phyloP scores from a whole-genome alignment of 805 yeast species.

The Wickerhamiella alocasiicola region DNA sequence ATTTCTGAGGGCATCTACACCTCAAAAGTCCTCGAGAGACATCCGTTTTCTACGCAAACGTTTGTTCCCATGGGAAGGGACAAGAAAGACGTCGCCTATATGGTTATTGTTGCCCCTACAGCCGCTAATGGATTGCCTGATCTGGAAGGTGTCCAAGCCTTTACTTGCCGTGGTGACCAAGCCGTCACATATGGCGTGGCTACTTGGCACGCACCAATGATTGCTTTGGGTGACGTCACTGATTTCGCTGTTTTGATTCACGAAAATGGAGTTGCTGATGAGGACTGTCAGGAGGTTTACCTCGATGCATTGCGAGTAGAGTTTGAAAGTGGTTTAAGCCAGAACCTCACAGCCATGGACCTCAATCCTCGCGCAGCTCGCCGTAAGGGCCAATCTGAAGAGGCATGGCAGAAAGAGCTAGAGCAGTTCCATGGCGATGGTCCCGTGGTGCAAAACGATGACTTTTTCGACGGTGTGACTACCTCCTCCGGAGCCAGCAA shows the following conservation, averaged over 20 bases:
- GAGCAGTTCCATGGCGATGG: conserved; percentile 41
- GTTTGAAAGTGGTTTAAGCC: conserved; percentile 8
- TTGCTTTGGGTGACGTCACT: conserved; percentile 51
- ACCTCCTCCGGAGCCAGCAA: conserved; percentile 28
- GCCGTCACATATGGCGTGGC: conserved; percentile 78
- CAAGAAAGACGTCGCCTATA: conserved; percentile 39
- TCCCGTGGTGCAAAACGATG: conserved; percentile 31
- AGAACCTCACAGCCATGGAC: neutral
- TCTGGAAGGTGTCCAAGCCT: conserved; percentile 44
- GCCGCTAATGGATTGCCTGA: conserved; percentile 40
- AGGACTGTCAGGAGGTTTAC: conserved; percentile 72
- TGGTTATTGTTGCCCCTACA: conserved; percentile 64
- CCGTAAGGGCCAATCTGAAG: conserved; percentile 62
- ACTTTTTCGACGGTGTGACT: conserved; percentile 12
- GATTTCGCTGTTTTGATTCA: conserved; percentile 85
- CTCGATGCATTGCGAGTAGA: conserved; percentile 36
- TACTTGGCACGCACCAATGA: conserved; percentile 97
- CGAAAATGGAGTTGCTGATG: conserved; percentile 67
- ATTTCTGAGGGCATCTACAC: conserved; percentile 32
- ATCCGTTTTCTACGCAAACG: conserved; percentile 79
- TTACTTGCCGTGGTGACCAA: conserved; percentile 67
- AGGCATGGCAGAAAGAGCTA: conserved; percentile 44
- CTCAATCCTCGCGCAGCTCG: conserved; percentile 24
- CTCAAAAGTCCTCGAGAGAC: conserved; percentile 72
- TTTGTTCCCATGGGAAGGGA: conserved; percentile 78